Percentiles rank a stretch among this genome's conserved stretches.
Evolutionary conservation across 495 filamentous ascomycete genomes (phyloP).

Genomic region (Arthonia radiata): DNA sequence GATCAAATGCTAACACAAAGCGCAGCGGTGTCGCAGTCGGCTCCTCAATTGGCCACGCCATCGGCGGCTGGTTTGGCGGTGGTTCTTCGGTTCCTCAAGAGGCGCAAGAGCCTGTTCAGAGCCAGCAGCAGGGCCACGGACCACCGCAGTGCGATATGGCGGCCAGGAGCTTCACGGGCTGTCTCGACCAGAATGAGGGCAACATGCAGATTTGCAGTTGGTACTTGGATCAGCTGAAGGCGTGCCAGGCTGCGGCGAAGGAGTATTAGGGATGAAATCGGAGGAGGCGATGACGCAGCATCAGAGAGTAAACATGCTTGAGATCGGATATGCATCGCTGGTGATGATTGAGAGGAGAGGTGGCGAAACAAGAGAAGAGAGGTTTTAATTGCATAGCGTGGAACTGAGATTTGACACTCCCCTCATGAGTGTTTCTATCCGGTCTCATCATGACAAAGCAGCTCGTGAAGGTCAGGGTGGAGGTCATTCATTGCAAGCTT

Average conservation of each 20-base stretch:
- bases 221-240: constrained; percentile 96
- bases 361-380: too few species aligned
- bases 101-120: constrained; percentile 16
- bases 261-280: constrained; percentile 75
- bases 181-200: constrained; percentile 82
- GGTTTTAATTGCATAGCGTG: too few species aligned
- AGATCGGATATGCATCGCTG: too few species aligned
- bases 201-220: constrained; percentile 90
- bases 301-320: too few species aligned
- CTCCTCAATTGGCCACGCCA: constrained; percentile 79
- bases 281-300: too few species aligned
- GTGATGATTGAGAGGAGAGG: too few species aligned
- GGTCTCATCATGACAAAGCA: too few species aligned
- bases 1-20: constrained; percentile 2
- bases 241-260: constrained; percentile 73
- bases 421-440: too few species aligned
- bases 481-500: too few species aligned
- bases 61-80: constrained; percentile 68
- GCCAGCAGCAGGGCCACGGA: constrained; percentile 6
- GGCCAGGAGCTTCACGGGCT: constrained; percentile 68
- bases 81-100: constrained; percentile 32
- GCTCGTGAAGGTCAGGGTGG: too few species aligned
- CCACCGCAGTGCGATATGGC: constrained; percentile 46
- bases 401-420: too few species aligned
- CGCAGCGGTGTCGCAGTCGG: constrained; percentile 81